A percentile compares a stretch with the other conserved stretches of the same genome.
Conservation (phyloP, 2,329 filamentous ascomycete genomes). For the Alternaria sp. region DNA sequence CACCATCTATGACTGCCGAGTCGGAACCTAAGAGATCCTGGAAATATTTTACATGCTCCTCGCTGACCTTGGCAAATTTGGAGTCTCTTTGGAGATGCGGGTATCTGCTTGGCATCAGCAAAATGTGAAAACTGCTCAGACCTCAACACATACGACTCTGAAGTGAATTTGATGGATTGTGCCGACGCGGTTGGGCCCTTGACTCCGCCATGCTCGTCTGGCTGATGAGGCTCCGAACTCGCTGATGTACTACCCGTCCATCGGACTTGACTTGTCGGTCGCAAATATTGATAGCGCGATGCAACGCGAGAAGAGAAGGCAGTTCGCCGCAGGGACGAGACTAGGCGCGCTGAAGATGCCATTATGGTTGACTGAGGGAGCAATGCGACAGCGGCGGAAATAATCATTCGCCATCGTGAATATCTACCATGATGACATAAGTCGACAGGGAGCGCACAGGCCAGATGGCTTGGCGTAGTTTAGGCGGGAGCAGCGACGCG, state of each 20-base stretch:
- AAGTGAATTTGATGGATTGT: constrained; percentile 75
- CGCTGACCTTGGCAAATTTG: constrained; percentile 76
- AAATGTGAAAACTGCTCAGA: background rate
- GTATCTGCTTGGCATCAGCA: constrained; percentile 58
- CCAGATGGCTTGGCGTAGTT: constrained; percentile 41
- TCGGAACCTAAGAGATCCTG: constrained; percentile 79
- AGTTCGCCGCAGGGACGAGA: constrained; percentile 45
- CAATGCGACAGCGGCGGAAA: constrained; percentile 31
- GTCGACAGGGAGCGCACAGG: constrained; percentile 33
- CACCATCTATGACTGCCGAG: constrained; percentile 84
- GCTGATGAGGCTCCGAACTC: constrained; percentile 53
- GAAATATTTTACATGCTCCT: constrained; percentile 85
- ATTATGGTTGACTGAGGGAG: constrained; percentile 35
- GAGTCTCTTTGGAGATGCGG: constrained; percentile 82
- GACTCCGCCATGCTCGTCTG: constrained; percentile 46
- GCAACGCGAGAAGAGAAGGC: constrained; percentile 37
- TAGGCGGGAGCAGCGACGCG: constrained; percentile 51
- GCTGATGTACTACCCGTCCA: constrained; percentile 51
- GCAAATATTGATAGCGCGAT: constrained; percentile 32
- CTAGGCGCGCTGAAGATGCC: constrained; percentile 48
- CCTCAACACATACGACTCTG: constrained; percentile 68
- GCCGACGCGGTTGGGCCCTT: constrained; percentile 46
- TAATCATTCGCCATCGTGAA: constrained; percentile 25
- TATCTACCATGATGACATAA: constrained; percentile 39
- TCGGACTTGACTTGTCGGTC: constrained; percentile 45